These are phyloP conservation scores for Wickerhamiella sergipiensis DNA, from an alignment of 805 yeast genomes.

Conservation along the genomic window DNA sequence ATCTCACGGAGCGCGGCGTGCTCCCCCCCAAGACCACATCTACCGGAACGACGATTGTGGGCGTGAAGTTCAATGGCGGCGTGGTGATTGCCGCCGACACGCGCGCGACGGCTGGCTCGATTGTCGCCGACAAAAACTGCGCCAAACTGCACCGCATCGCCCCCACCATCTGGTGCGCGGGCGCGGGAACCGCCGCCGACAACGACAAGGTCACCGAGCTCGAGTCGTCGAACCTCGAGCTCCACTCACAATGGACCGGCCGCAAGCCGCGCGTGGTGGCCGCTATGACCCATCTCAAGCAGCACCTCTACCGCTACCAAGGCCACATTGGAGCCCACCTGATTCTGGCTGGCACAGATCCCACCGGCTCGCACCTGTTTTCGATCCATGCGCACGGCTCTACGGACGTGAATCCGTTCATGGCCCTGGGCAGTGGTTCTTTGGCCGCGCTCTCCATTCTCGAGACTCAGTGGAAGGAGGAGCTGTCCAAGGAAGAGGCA, in stretches of 20 bases:
- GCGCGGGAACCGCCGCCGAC: slow-evolving; percentile 99
- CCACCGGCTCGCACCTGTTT: slow-evolving; percentile 87
- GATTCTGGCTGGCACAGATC: slow-evolving; percentile 96
- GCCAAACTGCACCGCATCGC: slow-evolving; percentile 84
- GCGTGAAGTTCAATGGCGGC: slow-evolving; percentile 84
- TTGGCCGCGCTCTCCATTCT: slow-evolving; percentile 97
- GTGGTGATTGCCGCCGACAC: slow-evolving; percentile 98
- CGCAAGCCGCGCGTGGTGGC: slow-evolving; percentile 90
- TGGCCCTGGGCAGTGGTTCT: slow-evolving; percentile 91
- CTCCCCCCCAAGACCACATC: slow-evolving; percentile 82
- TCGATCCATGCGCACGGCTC: slow-evolving; percentile 97
- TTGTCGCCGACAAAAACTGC: slow-evolving; percentile 97
- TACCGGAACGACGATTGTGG: slow-evolving; percentile 98
- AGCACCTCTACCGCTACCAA: slow-evolving; percentile 90
- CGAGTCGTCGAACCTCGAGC: slow-evolving; percentile 78
- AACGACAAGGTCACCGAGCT: slow-evolving; percentile 95
- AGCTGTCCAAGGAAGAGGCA: slow-evolving; percentile 78
- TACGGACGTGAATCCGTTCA: slow-evolving; percentile 88
- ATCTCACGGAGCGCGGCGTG: slow-evolving; percentile 56
- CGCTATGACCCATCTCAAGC: slow-evolving; percentile 83
- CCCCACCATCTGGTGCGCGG: slow-evolving; percentile 97
- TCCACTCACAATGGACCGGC: slow-evolving; percentile 71
- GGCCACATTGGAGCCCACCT: slow-evolving; percentile 96
- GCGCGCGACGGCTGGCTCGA: slow-evolving; percentile 90
- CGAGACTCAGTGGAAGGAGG: slow-evolving; percentile 76